Base-by-base conservation (phyloP, 2,329 filamentous ascomycete species). In the Metarhizium album region DNA sequence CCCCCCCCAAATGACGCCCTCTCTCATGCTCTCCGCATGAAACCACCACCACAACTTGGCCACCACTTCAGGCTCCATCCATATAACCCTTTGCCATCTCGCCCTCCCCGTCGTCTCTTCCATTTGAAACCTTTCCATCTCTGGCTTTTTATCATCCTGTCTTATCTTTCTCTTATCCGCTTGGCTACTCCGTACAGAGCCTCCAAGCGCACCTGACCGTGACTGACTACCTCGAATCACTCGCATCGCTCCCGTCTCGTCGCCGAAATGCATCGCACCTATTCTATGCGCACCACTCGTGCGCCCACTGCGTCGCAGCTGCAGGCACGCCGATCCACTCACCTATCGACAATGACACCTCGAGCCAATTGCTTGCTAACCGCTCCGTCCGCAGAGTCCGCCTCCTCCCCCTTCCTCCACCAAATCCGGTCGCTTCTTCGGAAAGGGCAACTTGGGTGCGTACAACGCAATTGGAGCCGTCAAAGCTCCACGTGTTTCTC, bases 201-300 rank as follows among this genome's bases (percentile, higher is more conserved):
- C 38, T 33, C 23, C 16, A 46, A 50, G 33, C 37, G 35, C 49
- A 35, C 37, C 47, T 53, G 9, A 38, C n/a, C 31, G 13, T 37
- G n/a, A 40, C 37, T 40, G 5, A 40, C 5, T 20, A 3, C 20
- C 16, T 37, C 22, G 18, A 16, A 8, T 31, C 40, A 13, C 49
- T 51, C 55, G 54, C 52, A 52, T 48, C 51, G 52, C 45, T 47
- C 52, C 53, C 57, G 56, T 58, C 57, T 42, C 48, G 49, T 48
- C 55, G 48, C 53, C 71, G 73, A 55, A 52, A 98, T 98, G 91
- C 93, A 98, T 81, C 90, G 91, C 70, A 96, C 93, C 59, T 98
- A 97, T 71, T 95, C 90, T 63, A 95, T 96, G 93, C 90, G 93
- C 84, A 87, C 94, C 73, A 86, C 87, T 71, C 85, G 93, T 79